phyloP scores from a whole-genome alignment of 306 rosid species.

The Quercus parvula region DNA sequence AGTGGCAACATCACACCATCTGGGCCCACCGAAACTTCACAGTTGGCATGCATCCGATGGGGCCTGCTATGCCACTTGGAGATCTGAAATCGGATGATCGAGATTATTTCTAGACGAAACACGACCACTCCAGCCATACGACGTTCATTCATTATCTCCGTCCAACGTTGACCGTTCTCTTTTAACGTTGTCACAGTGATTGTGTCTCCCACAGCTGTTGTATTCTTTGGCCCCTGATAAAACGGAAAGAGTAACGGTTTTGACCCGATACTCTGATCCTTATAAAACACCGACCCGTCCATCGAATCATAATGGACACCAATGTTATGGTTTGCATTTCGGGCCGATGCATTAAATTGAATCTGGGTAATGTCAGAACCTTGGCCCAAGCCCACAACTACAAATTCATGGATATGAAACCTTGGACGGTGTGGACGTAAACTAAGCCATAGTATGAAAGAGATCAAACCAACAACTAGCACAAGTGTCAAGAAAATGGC shows the following conservation, averaged over 20 bases:
- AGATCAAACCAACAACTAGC: conserved; percentile 43
- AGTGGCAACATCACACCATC: conserved; percentile 51
- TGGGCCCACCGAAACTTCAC: conserved; percentile 61
- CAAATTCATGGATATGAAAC: conserved; percentile 53
- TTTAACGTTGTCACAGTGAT: conserved; percentile 49
- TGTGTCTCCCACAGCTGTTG: conserved; percentile 35
- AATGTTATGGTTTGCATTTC: conserved; percentile 72
- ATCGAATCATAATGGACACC: conserved; percentile 56
- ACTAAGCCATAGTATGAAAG: conserved; percentile 80
- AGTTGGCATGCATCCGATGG: conserved; percentile 70
- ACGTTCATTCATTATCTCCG: conserved; percentile 51
- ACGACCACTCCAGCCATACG: conserved; percentile 50
- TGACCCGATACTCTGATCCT: conserved; percentile 55
- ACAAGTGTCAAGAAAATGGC: conserved; percentile 58
- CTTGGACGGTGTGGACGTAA: conserved; percentile 91
- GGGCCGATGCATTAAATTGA: conserved; percentile 45
- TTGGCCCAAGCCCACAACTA: conserved; percentile 54
- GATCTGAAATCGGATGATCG: conserved; percentile 56
- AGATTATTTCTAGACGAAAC: conserved; percentile 57
- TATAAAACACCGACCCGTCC: conserved; percentile 52
- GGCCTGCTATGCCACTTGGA: conserved; percentile 59
- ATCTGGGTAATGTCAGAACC: conserved; percentile 47
- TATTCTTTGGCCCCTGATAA: conserved; percentile 66
- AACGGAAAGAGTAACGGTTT: conserved; percentile 39
- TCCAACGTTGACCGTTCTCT: conserved; percentile 52